phyloP scores from a whole-genome alignment of 768 basidiomycete species.

The Gautieria morchelliformis region DNA sequence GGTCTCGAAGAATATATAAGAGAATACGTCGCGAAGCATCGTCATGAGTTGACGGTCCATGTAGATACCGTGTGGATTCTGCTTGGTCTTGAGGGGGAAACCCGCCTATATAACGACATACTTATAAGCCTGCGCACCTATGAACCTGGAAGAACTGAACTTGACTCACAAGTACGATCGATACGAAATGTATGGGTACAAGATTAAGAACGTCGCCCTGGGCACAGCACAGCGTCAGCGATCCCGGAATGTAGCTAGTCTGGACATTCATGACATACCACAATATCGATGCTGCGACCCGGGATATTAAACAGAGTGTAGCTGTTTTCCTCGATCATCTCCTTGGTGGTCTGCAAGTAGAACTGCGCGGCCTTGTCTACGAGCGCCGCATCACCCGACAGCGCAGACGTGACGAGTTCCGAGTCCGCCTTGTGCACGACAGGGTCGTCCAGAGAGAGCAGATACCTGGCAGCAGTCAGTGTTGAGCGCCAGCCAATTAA shows the following conservation, averaged over 20 bases:
- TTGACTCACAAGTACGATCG: background rate
- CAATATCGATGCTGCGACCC: conserved; percentile 49
- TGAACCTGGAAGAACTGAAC: background rate
- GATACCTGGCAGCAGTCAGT: background rate
- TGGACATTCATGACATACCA: conserved; percentile 15
- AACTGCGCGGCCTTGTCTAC: conserved; percentile 43
- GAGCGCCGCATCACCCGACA: conserved; percentile 11
- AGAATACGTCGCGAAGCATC: conserved; percentile 62
- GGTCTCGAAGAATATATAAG: conserved; percentile 66
- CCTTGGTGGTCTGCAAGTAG: conserved; percentile 57
- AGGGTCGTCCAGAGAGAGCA: background rate
- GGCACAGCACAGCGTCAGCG: background rate
- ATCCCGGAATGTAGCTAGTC: background rate
- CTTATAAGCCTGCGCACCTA: background rate
- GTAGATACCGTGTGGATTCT: conserved; percentile 45
- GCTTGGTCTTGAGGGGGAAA: conserved; percentile 54
- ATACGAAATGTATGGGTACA: background rate
- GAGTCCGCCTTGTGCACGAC: background rate
- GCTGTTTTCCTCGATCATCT: conserved; percentile 44
- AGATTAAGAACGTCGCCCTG: conserved; percentile 3
- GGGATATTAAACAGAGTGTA: conserved; percentile 46
- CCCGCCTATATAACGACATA: conserved; percentile 42
- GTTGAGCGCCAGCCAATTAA: background rate
- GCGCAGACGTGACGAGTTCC: background rate
- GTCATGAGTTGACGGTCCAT: conserved; percentile 52